These are phyloP conservation scores for Fusarium sp. DNA, from an alignment of 2,329 filamentous ascomycete species.

Conservation along the genomic window DNA sequence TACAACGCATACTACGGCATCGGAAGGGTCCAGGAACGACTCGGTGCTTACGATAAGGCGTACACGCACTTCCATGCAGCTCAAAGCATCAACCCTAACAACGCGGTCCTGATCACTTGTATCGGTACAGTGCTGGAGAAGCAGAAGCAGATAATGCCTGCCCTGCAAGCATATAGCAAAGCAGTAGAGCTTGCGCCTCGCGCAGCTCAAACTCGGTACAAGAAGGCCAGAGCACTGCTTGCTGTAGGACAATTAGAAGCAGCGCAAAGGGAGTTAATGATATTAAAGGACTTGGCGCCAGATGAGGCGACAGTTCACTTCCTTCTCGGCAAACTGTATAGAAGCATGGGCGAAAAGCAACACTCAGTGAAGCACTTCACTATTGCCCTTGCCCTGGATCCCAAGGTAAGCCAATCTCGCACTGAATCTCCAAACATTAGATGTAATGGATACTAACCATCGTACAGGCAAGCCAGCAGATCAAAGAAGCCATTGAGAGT, in stretches of 20 bases:
- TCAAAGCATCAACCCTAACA: conserved; percentile 91
- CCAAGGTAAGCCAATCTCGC: conserved; percentile 77
- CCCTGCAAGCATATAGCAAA: conserved; percentile 84
- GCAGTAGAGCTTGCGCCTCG: conserved; percentile 87
- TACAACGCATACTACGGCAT: conserved; percentile 99
- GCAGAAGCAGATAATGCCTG: conserved; percentile 84
- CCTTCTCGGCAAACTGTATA: conserved; percentile 87
- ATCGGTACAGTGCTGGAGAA: conserved; percentile 93
- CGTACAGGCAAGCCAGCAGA: conserved; percentile 85
- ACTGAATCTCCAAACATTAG: background rate
- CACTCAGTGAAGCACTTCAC: conserved; percentile 95
- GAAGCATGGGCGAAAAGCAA: conserved; percentile 78
- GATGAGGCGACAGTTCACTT: conserved; percentile 98
- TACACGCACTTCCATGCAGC: conserved; percentile 93
- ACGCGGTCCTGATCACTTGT: conserved; percentile 91
- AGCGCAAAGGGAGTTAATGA: conserved; percentile 85
- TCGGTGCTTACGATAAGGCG: conserved; percentile 92
- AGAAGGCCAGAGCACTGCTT: conserved; percentile 90
- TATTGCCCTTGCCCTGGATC: conserved; percentile 93
- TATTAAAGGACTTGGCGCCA: conserved; percentile 91
- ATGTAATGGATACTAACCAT: conserved; percentile 16
- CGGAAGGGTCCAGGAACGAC: conserved; percentile 86
- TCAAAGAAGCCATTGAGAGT: conserved; percentile 96
- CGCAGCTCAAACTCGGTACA: conserved; percentile 88
- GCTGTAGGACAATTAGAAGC: conserved; percentile 78